Base-by-base conservation (phyloP, 2,329 filamentous ascomycete species). In the Ustulina deusta region DNA sequence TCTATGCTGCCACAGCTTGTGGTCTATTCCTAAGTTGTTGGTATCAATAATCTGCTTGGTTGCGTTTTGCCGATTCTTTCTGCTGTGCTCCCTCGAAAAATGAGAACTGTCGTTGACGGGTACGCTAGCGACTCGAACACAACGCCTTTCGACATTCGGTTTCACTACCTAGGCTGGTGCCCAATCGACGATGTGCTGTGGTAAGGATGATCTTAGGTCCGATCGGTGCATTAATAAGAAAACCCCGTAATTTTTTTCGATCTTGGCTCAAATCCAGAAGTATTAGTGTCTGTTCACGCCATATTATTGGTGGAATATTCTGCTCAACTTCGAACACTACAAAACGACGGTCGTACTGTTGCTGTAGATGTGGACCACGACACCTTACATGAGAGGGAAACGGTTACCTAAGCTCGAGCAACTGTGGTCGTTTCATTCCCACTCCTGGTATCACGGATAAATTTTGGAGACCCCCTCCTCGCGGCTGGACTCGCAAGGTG, bases 291-390 rank as follows among this genome's bases (percentile, higher is more conserved):
- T 49, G n/a, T 22, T 34, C 49, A 15, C 32, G 65, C 34, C 69
- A 58, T 70, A 64, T 77, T 66, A 79, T 75, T 81, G 74, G 79
- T 78, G 79, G 79, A 76, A 79, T 74, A 79, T 76, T 76, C 75
- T 76, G 73, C 74, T 70, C 52, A 29, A 55, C 32, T 29, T 46
- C 58, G 62, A 72, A 75, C 71, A 61, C 22, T 10, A 74, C 4
- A 51, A 49, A 57, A 61, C 4, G 25, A 61, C 60, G 25, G 52
- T 60, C 71, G 46, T 60, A n/a, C 57, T 40, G 32, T 58, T 56
- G 61, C 57, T 38, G 11, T 36, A 42, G 44, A 38, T 71, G 59
- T 63, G 68, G 61, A 62, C 49, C 61, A 38, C 27, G 17, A 48
- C n/a, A 10, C 20, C 27, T 54, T 36, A 54, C 36, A 36, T n/a